Base-by-base conservation (phyloP, 495 filamentous ascomycete genomes). In the Sporormia fimetaria region DNA sequence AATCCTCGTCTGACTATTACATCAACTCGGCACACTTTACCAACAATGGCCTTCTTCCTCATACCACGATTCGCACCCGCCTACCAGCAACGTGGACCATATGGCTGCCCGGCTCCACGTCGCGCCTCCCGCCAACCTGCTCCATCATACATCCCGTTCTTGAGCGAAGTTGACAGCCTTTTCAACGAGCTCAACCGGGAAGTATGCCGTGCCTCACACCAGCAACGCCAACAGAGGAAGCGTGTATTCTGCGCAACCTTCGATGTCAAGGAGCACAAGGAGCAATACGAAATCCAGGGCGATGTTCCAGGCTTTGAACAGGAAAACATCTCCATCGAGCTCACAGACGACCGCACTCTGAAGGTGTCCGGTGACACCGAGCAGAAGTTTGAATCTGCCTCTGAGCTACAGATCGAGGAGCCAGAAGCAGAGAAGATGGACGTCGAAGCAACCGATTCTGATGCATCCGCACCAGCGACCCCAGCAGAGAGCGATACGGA, bases 381-480 rank as follows among this genome's bases (percentile, higher is more conserved):
- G 15, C 16, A 26, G 21, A 22, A 32, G 25, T 17, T n/a, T 6
- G 42, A 40, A 32, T n/a, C 37, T 38, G 33, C 20, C 25, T 11
- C 39, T 6, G 38, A 34, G n/a, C 11, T 32, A 71, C 75, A 57
- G 56, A 75, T 80, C 49, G 76, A 82, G 35, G 75, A 70, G 23
- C 53, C 64, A 21, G 64, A 67, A 33, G 14, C 23, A 3, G 37
- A 33, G 22, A n/a, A 47, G 14, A 44, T 44, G 44, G 49, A 44
- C 16, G 44, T 37, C 22, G 43, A 35, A 6, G 42, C 41, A 3
- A 35, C 18, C 15, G 31, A 48, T 18, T 5, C 24, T 15, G 38
- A 42, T 2, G 39, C 16, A n/a, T 14, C 37, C 21, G 34, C 25
- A 27, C 2, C 27, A 8, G 16, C 33, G 8, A 23, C 31, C 16